Conservation (phyloP, 2,329 filamentous ascomycete species). For the Talaromyces sp. region DNA sequence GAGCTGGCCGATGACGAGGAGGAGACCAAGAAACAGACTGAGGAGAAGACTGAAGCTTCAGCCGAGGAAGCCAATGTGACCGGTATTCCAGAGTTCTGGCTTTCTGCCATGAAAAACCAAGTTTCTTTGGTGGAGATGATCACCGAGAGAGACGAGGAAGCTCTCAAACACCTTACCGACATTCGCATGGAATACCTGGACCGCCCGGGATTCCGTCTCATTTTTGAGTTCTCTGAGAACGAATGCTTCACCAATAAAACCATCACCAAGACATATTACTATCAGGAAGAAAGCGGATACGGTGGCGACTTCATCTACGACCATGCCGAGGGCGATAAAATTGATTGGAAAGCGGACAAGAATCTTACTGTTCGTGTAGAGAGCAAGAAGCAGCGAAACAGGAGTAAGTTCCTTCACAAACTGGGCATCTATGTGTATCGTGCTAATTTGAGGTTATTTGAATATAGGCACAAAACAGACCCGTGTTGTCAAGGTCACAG, state of each 20-base stretch:
- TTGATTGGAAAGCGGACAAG: slow-evolving; percentile 90
- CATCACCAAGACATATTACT: slow-evolving; percentile 97
- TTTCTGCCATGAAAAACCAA: slow-evolving; percentile 99
- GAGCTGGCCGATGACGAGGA: slow-evolving; percentile 66
- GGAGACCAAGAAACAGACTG: slow-evolving; percentile 55
- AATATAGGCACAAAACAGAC: slow-evolving; percentile 92
- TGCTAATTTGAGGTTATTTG: slow-evolving; percentile 11
- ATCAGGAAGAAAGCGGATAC: slow-evolving; percentile 97
- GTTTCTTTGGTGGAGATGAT: slow-evolving; percentile 96
- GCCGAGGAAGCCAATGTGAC: slow-evolving; percentile 48
- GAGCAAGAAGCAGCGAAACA: slow-evolving; percentile 99
- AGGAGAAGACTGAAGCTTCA: slow-evolving; percentile 46
- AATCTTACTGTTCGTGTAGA: slow-evolving; percentile 92
- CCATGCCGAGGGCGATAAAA: slow-evolving; percentile 95
- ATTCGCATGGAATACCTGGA: slow-evolving; percentile 99
- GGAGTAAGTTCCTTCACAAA: slow-evolving; percentile 62
- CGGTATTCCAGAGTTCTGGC: slow-evolving; percentile 98
- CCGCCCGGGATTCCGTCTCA: slow-evolving; percentile 93
- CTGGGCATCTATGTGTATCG: background rate
- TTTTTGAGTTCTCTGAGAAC: slow-evolving; percentile 95
- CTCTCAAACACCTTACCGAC: slow-evolving; percentile 82
- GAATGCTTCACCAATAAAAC: slow-evolving; percentile 97
- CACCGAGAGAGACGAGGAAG: slow-evolving; percentile 92
- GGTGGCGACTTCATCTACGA: slow-evolving; percentile 99
- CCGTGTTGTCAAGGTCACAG: slow-evolving; percentile 97